Conservation (phyloP, 75 land plant species). For the Adiantum capillusveneris region DNA sequence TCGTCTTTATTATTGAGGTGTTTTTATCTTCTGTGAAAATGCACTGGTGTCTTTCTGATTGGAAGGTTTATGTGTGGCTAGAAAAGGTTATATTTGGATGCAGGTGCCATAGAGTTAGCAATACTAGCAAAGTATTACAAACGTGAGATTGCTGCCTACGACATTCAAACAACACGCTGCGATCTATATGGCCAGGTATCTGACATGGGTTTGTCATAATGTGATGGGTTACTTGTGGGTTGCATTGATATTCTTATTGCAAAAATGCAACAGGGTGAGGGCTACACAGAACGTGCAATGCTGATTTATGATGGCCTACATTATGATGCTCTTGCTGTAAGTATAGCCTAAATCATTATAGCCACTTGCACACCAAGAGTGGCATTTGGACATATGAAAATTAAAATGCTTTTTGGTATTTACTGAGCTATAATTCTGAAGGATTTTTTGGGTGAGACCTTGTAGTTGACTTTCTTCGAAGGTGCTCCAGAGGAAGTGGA, state of each 20-base stretch:
- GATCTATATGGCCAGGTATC: slow-evolving; percentile 97
- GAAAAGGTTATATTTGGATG: background rate
- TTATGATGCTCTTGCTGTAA: slow-evolving; percentile 96
- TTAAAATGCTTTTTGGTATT: too few relatives aligned
- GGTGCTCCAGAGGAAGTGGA: slow-evolving; percentile 97
- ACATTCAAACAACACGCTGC: slow-evolving; percentile 88
- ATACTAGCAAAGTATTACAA: slow-evolving; percentile 84
- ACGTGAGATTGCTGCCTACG: slow-evolving; percentile 99
- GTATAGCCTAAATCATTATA: slow-evolving; percentile 7
- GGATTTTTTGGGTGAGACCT: background rate
- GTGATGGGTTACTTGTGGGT: background rate
- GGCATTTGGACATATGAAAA: background rate
- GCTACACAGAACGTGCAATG: slow-evolving; percentile 82
- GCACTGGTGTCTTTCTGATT: too few relatives aligned
- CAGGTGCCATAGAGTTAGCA: slow-evolving; percentile 98
- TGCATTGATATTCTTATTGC: background rate
- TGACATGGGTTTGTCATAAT: background rate
- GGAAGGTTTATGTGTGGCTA: too few relatives aligned
- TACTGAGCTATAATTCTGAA: too few relatives aligned
- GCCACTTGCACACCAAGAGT: background rate
- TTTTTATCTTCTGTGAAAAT: too few relatives aligned
- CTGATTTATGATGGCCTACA: slow-evolving; percentile 95
- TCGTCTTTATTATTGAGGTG: too few relatives aligned
- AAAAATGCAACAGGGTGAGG: slow-evolving; percentile 46
- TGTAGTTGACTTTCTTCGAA: slow-evolving; percentile 80